phyloP scores from a whole-genome alignment of 2,329 filamentous ascomycete genomes.

The Pseudodiploospora longispora region DNA sequence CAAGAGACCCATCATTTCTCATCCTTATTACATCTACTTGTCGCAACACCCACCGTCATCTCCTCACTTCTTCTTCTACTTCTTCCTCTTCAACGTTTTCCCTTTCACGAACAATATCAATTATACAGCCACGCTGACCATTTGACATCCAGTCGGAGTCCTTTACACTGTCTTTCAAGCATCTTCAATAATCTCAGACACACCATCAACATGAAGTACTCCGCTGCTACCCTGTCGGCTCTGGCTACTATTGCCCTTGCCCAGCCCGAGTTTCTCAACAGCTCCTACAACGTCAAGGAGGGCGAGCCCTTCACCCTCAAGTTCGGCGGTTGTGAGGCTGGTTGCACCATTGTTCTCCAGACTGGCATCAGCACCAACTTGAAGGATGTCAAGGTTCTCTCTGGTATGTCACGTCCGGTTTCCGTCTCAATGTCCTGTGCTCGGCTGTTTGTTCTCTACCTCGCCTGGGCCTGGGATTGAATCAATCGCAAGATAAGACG shows the following conservation, averaged over 20 bases:
- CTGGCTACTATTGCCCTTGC: constrained; percentile 20
- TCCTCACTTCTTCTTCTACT: background rate
- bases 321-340: constrained; percentile 21
- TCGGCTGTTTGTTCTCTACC: no score
- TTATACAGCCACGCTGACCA: no score
- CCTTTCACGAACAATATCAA: no score
- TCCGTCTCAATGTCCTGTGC: no score
- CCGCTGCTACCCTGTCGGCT: constrained; percentile 21
- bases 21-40: no score
- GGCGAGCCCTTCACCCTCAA: constrained; percentile 24
- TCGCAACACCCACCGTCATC: no score
- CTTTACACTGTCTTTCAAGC: no score
- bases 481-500: no score
- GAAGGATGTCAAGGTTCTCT: constrained; percentile 21
- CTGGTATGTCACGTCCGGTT: constrained; percentile 17
- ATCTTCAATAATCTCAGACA: background rate
- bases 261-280: constrained; percentile 25
- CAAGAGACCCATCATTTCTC: no score
- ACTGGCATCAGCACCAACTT: constrained; percentile 21
- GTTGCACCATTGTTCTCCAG: constrained; percentile 28
- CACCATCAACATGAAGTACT: constrained; percentile 29
- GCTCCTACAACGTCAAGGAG: constrained; percentile 17
- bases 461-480: no score
- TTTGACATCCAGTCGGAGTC: no score
- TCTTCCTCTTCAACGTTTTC: no score